Evolutionary conservation across 225 moss, liverwort and hornwort species (phyloP).

Genomic region (Polytrichum formosum): DNA sequence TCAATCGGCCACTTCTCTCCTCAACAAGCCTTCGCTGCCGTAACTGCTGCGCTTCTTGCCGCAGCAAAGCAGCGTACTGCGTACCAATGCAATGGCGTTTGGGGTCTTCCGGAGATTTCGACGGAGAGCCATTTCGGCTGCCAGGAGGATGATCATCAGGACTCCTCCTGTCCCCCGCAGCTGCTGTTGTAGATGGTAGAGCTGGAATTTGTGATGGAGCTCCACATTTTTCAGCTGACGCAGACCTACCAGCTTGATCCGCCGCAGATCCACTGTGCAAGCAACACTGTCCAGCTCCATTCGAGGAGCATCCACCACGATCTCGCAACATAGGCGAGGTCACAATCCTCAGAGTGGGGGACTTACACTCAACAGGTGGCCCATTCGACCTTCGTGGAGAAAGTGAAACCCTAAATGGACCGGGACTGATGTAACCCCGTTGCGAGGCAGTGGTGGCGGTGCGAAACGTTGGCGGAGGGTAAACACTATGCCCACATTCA

Average conservation of each 20-base stretch:
- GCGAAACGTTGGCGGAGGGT: too few relatives aligned
- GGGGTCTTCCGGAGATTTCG: constrained; percentile 6
- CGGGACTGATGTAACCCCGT: too few relatives aligned
- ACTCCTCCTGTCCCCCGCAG: constrained; percentile 12
- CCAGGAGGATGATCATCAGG: constrained; percentile 10
- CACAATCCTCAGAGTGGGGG: too few relatives aligned
- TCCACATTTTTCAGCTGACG: too few relatives aligned
- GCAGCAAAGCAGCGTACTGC: constrained; percentile 54
- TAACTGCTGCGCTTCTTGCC: constrained; percentile 57
- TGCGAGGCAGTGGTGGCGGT: too few relatives aligned
- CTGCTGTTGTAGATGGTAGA: background rate
- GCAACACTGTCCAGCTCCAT: background rate
- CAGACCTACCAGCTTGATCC: too few relatives aligned
- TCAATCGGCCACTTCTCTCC: constrained; percentile 15
- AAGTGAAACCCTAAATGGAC: too few relatives aligned
- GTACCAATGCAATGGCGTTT: constrained; percentile 38
- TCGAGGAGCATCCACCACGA: background rate
- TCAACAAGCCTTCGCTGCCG: constrained; percentile 51
- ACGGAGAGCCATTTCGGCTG: background rate
- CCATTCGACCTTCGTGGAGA: too few relatives aligned
- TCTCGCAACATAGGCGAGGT: too few relatives aligned
- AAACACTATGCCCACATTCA: too few relatives aligned
- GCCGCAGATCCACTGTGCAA: too few relatives aligned
- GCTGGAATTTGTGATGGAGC: background rate
- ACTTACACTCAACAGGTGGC: too few relatives aligned